Evolutionary conservation across 805 yeast genomes (phyloP).

Genomic region (Hanseniaspora meyeri): DNA sequence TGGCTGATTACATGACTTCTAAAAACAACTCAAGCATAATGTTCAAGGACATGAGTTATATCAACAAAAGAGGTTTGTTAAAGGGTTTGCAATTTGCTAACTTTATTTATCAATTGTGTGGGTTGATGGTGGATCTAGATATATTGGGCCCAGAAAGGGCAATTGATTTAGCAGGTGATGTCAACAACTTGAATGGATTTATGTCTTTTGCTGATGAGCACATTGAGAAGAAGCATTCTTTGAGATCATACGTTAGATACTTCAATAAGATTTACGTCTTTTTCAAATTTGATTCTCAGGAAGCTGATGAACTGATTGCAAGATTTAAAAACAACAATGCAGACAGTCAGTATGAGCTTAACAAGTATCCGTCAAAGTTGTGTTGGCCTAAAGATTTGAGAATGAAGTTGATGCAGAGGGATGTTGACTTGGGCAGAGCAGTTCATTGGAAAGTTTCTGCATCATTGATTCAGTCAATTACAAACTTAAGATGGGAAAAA

Average conservation of each 20-base stretch:
- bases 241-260: conserved; percentile 69
- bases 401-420: conserved; percentile 82
- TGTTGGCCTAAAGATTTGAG: conserved; percentile 93
- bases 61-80: conserved; percentile 75
- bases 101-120: conserved; percentile 81
- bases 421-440: conserved; percentile 85
- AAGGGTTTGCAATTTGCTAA: conserved; percentile 86
- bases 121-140: conserved; percentile 68
- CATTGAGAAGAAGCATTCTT: conserved; percentile 59
- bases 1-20: conserved; percentile 90
- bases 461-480: conserved; percentile 64
- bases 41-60: conserved; percentile 90
- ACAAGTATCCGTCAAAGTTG: conserved; percentile 74
- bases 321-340: conserved; percentile 75
- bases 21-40: conserved; percentile 72
- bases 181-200: conserved; percentile 61
- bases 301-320: conserved; percentile 60
- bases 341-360: conserved; percentile 70
- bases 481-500: conserved; percentile 65
- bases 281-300: conserved; percentile 61
- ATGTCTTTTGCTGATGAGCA: conserved; percentile 51
- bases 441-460: conserved; percentile 79
- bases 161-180: conserved; percentile 69
- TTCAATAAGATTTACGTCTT: conserved; percentile 70
- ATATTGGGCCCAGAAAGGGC: conserved; percentile 82